Percentiles rank a stretch among this genome's conserved stretches.
Evolutionary conservation across 129 eudicot species (phyloP).

Genomic region (Deinandra increscens): DNA sequence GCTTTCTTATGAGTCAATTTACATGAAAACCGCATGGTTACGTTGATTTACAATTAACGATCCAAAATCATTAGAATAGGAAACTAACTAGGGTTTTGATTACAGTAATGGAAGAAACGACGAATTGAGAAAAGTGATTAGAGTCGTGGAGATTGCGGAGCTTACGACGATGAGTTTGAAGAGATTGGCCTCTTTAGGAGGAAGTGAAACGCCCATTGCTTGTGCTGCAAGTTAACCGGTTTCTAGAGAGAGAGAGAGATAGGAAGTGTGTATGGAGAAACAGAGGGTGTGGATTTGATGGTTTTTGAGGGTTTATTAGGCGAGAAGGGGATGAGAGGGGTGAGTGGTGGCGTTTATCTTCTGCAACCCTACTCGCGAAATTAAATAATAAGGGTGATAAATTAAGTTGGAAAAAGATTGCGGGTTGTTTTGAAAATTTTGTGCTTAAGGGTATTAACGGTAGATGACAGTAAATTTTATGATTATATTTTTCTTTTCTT

Average conservation of each 20-base stretch:
- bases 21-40: slow-evolving; percentile 1
- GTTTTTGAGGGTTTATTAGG: slow-evolving; percentile 36
- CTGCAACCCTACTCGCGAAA: slow-evolving; percentile 80
- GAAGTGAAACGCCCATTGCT: slow-evolving; percentile 94
- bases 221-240: slow-evolving; percentile 12
- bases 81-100: slow-evolving; percentile 46
- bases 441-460: background rate
- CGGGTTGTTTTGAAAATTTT: background rate
- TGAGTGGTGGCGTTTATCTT: slow-evolving; percentile 87
- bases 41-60: slow-evolving; percentile 21
- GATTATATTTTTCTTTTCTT: too few species aligned
- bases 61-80: slow-evolving; percentile 11
- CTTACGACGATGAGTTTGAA: slow-evolving; percentile 98
- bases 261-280: slow-evolving; percentile 4
- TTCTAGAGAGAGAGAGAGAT: too few species aligned
- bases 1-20: background rate
- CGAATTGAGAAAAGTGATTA: slow-evolving; percentile 19
- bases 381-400: background rate
- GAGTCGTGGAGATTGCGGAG: slow-evolving; percentile 15
- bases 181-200: slow-evolving; percentile 99
- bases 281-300: slow-evolving; percentile 22
- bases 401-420: background rate
- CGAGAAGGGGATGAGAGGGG: slow-evolving; percentile 29
- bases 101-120: background rate
- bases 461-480: too few species aligned